Base-by-base conservation (phyloP, 768 basidiomycete genomes). In the Mycena maculata region DNA sequence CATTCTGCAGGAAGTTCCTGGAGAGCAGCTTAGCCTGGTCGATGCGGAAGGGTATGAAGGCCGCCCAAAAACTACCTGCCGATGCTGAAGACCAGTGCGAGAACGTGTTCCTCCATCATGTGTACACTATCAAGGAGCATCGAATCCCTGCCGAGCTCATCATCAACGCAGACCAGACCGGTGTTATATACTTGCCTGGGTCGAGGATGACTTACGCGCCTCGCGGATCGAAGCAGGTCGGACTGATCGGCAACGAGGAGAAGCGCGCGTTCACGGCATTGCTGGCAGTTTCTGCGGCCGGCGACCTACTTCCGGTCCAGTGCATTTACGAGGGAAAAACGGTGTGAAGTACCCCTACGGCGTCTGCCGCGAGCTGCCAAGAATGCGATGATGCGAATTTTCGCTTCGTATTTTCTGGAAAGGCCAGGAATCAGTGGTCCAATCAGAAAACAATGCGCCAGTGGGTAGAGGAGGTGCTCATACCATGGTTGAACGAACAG, bases 261-360 rank as follows among this genome's bases (percentile, higher is more conserved):
- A 69, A 80, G 63, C 60, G 74, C 0, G 79, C 79, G 20, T 77
- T 80, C 68, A 80, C 79, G 1, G 38, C 80, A 1, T 25, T 76
- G 22, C 72, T 77, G n/a, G 69, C 66, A 9, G 66, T 78, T 3
- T 74, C 76, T 0, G 58, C 49, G 20, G 55, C 55, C 10, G 77
- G 79, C 20, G 63, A 65, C 0, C 23, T 69, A 1, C 68, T 80
- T 11, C 80, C 76, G 10, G 71, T 78, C 36, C 79, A 80, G 58
- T 72, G 74, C 1, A 75, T 80, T 16, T 78, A 72, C 53, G 30
- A 50, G 4, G 79, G 79, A 11, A 59, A 69, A 25, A 57, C 69
- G 1, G 50, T 13, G 16, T 28, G 25, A 13, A 70, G 68, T 4
- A 27, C 65, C 28, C 75, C 77, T 13, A 57, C 27, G 4, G 55